Base-by-base conservation (phyloP, 1,284 basidiomycete species). In the Naganishia sp. region DNA sequence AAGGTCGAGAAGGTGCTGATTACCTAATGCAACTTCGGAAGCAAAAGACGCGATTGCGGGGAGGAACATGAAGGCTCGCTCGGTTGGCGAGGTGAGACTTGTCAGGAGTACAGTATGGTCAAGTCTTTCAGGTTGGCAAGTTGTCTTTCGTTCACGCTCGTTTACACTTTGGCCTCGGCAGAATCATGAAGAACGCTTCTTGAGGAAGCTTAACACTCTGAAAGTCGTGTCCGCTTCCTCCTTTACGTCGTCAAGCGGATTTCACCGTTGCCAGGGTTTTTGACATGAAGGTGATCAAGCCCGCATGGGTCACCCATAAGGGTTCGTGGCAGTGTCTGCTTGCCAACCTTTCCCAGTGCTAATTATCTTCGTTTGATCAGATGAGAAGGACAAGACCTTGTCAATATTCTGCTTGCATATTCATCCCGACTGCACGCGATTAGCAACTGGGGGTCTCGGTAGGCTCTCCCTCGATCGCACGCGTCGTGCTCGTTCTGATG, bases 321-420 rank as follows among this genome's bases (percentile, higher is more conserved):
- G 77, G 73, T 73, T 13, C 35, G 52, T 41, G n/a, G 32, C 28
- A 21, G n/a, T 35, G 9, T 32, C 2, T 66, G 69, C 49, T 28
- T 3, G 21, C 35, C 39, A 6, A 46, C 18, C 3, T 32, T 28
- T 15, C 42, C 43, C 18, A 42, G 6, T 35, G 49, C 31, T 51
- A 28, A 25, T 35, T 32, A 2, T 17, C 21, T 4, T 51, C 45
- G n/a, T 5, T 45, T 35, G 35, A 39, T 32, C 65, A 73, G 74
- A 75, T 66, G 78, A 80, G 58, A 81, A 82, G 73, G 83, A 86
- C 52, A 92, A 93, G 72, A 85, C 87, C 60, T 82, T 88, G 35
- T 89, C 93, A 23, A 95, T 99, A 73, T 97, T 94, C 83, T 91
- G 91, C 31, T 85, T 95, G 23, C 88, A 92, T 71, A 91, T 97